Conservation (phyloP, 208 protist genomes). For the Entamoeba invadens region DNA sequence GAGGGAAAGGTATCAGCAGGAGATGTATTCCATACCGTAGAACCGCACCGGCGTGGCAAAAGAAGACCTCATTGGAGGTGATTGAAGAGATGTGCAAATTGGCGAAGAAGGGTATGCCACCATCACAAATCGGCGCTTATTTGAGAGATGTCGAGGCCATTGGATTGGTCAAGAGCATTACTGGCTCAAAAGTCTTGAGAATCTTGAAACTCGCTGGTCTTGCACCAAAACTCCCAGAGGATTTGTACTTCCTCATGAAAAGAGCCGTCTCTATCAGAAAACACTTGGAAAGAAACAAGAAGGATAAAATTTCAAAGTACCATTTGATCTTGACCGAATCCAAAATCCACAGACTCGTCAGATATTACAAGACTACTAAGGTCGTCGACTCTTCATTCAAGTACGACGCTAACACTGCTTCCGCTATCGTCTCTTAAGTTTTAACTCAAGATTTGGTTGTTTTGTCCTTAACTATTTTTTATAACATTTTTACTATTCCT, state of each 20-base stretch:
- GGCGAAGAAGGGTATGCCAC: conserved; percentile 93
- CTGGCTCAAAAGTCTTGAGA: conserved; percentile 95
- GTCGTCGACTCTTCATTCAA: conserved; percentile 74
- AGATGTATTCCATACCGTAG: conserved; percentile 88
- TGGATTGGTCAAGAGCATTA: conserved; percentile 80
- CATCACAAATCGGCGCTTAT: conserved; percentile 94
- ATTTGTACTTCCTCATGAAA: conserved; percentile 98
- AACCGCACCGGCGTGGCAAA: conserved; percentile 89
- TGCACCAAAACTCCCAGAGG: conserved; percentile 96
- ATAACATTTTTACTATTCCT: too few relatives aligned
- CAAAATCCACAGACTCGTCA: conserved; percentile 92
- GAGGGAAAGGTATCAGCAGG: conserved; percentile 76
- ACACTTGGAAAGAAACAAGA: conserved; percentile 88
- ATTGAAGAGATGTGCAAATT: conserved; percentile 82
- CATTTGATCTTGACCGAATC: conserved; percentile 98
- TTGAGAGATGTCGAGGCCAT: conserved; percentile 97
- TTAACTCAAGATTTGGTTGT: background rate
- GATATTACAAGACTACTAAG: conserved; percentile 83
- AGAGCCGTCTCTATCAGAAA: conserved; percentile 97
- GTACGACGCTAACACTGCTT: conserved; percentile 64
- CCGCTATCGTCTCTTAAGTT: conserved; percentile 50
- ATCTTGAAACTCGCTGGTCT: conserved; percentile 95
- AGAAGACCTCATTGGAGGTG: conserved; percentile 67
- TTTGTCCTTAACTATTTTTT: too few relatives aligned
- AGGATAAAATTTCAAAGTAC: conserved; percentile 97